These are phyloP conservation scores for Achlya hypogyna DNA, from an alignment of 352 stramenopile species.

Conservation along the genomic window DNA sequence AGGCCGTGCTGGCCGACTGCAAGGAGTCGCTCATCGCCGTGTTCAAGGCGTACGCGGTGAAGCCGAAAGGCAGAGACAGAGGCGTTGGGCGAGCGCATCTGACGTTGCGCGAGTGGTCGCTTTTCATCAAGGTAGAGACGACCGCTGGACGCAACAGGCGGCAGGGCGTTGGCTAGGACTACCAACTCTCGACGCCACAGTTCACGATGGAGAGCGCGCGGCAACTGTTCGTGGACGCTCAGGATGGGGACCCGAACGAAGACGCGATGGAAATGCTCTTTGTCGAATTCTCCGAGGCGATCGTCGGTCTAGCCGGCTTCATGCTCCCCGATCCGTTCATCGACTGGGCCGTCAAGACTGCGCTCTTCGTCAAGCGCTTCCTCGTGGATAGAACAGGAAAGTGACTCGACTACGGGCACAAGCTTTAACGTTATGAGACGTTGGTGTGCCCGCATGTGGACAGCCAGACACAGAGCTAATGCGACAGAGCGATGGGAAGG, in stretches of 20 bases:
- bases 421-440: no score
- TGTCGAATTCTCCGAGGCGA: constrained; percentile 58
- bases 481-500: no score
- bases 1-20: constrained; percentile 45
- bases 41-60: constrained; percentile 64
- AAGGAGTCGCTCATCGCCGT: constrained; percentile 48
- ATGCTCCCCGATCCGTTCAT: constrained; percentile 59
- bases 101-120: constrained; percentile 46
- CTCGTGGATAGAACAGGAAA: not conserved
- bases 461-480: no score
- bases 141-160: not conserved
- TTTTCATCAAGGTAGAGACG: constrained; percentile 30
- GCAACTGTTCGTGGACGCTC: constrained; percentile 52
- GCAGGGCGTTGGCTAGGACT: constrained; percentile 26
- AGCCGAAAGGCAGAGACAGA: constrained; percentile 34
- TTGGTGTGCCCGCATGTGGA: no score
- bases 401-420: no score
- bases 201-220: constrained; percentile 51
- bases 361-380: not conserved
- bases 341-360: constrained; percentile 5
- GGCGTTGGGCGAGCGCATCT: not conserved
- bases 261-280: constrained; percentile 64
- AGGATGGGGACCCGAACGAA: constrained; percentile 35
- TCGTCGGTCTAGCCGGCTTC: constrained; percentile 42
- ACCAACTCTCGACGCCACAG: constrained; percentile 46